phyloP scores from a whole-genome alignment of 805 yeast species.

The Metschnikowia peoriensis region DNA sequence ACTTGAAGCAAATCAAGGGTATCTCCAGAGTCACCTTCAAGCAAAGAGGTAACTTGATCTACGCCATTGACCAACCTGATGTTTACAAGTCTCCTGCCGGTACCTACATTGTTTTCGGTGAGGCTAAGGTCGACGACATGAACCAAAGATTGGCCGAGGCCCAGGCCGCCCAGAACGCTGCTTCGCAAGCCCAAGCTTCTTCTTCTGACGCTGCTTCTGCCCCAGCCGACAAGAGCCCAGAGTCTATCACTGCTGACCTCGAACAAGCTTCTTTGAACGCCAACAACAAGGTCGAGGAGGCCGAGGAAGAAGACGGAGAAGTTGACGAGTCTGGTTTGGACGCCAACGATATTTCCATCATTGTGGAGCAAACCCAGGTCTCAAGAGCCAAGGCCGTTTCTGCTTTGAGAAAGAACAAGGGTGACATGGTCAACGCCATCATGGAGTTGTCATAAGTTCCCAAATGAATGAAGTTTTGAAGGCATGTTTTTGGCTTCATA shows the following conservation, averaged over 20 bases:
- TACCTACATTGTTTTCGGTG: slow-evolving; percentile 95
- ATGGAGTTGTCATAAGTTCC: slow-evolving; percentile 62
- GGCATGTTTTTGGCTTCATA: not conserved
- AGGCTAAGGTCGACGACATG: slow-evolving; percentile 94
- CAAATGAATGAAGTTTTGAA: not conserved
- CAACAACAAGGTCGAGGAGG: slow-evolving; percentile 44
- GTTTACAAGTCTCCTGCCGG: slow-evolving; percentile 93
- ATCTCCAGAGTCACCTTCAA: slow-evolving; percentile 94
- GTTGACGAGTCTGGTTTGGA: slow-evolving; percentile 86
- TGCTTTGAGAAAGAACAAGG: slow-evolving; percentile 83
- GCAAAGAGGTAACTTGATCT: slow-evolving; percentile 86
- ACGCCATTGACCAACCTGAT: slow-evolving; percentile 90
- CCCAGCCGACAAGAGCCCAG: slow-evolving; percentile 59
- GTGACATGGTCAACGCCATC: slow-evolving; percentile 95
- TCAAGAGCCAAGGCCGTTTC: slow-evolving; percentile 87
- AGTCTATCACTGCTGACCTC: slow-evolving; percentile 79
- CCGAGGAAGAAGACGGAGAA: slow-evolving; percentile 64
- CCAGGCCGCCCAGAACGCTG: slow-evolving; percentile 68
- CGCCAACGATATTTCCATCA: slow-evolving; percentile 77
- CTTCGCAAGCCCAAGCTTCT: too few species aligned
- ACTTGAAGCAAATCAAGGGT: slow-evolving; percentile 87
- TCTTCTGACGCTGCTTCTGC: slow-evolving; percentile 42
- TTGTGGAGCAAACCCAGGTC: slow-evolving; percentile 88
- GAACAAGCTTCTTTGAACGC: slow-evolving; percentile 60
- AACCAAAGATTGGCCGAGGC: slow-evolving; percentile 83